These are phyloP conservation scores for Chlorella sp. DNA, from an alignment of 139 green algal genomes.

Conservation along the genomic window DNA sequence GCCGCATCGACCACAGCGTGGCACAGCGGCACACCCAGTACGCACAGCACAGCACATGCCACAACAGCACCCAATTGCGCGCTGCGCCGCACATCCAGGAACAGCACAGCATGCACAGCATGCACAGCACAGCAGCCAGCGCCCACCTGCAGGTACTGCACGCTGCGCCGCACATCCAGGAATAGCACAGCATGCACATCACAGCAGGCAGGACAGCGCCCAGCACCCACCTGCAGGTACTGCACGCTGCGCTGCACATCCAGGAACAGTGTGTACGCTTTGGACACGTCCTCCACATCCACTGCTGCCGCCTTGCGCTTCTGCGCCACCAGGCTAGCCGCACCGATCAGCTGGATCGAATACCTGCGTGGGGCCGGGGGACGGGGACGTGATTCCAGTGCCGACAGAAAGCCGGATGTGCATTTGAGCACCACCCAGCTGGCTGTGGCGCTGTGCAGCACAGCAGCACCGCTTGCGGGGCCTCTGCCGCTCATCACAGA, in stretches of 20 bases:
- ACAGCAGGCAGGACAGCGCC: not conserved
- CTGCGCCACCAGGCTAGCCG: constrained; percentile 82
- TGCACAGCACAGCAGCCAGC: not conserved
- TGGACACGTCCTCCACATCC: constrained; percentile 94
- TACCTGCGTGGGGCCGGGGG: constrained; percentile 63
- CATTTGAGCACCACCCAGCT: too few relatives aligned
- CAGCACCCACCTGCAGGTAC: constrained; percentile 23
- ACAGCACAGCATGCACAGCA: not conserved
- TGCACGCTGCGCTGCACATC: constrained; percentile 83
- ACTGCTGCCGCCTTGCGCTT: constrained; percentile 89
- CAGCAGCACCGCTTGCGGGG: too few relatives aligned
- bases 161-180: too few relatives aligned
- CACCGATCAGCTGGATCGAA: constrained; percentile 97
- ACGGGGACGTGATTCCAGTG: too few relatives aligned
- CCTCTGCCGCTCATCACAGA: too few relatives aligned
- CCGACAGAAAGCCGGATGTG: too few relatives aligned
- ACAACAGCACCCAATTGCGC: not conserved
- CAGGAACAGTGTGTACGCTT: constrained; percentile 96
- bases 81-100: too few relatives aligned
- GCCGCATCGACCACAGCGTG: too few relatives aligned
- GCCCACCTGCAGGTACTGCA: constrained; percentile 9
- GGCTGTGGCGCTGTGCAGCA: too few relatives aligned
- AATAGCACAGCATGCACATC: not conserved
- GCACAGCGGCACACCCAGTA: not conserved
- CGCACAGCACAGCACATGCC: not conserved